phyloP scores from a whole-genome alignment of 495 filamentous ascomycete genomes.

The Penicillium alfredii region DNA sequence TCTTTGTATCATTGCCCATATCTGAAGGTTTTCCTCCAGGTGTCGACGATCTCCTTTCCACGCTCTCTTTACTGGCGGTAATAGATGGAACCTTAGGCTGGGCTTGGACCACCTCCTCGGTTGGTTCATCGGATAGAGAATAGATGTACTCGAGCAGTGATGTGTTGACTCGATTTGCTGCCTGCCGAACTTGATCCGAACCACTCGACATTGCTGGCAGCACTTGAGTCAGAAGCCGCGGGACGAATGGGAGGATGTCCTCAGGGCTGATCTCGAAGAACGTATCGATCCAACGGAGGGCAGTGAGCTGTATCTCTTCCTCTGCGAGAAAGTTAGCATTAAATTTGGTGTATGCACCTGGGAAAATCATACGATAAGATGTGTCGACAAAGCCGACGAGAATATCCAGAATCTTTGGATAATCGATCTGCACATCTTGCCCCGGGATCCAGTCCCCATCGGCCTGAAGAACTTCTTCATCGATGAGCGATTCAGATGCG shows the following conservation, averaged over 20 bases:
- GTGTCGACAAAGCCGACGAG: conserved; percentile 86
- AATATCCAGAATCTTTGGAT: conserved; percentile 86
- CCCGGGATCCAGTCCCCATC: conserved; percentile 96
- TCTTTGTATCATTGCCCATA: conserved; percentile 26
- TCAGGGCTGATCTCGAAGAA: conserved; percentile 98
- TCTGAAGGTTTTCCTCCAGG: conserved; percentile 42
- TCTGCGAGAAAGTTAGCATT: conserved; percentile 43
- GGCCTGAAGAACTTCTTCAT: conserved; percentile 55
- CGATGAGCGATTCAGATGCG: conserved; percentile 52
- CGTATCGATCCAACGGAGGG: conserved; percentile 89
- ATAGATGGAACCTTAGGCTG: conserved; percentile 34
- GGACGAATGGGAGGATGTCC: conserved; percentile 93
- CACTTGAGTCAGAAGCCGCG: conserved; percentile 82
- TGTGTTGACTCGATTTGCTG: conserved; percentile 81
- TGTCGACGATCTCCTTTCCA: conserved; percentile 50
- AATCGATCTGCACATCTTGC: conserved; percentile 93
- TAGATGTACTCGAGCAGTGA: conserved; percentile 89
- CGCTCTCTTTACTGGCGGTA: conserved; percentile 44
- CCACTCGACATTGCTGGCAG: conserved; percentile 92
- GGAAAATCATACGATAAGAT: conserved; percentile 52
- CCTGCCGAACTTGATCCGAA: conserved; percentile 79
- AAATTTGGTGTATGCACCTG: no score
- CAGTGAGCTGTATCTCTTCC: conserved; percentile 84
- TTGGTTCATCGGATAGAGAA: conserved; percentile 72
- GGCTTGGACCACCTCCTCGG: conserved; percentile 34